These are phyloP conservation scores for Mortierella polycephala DNA, from an alignment of 371 early-diverging fungal genomes.

Conservation along the genomic window DNA sequence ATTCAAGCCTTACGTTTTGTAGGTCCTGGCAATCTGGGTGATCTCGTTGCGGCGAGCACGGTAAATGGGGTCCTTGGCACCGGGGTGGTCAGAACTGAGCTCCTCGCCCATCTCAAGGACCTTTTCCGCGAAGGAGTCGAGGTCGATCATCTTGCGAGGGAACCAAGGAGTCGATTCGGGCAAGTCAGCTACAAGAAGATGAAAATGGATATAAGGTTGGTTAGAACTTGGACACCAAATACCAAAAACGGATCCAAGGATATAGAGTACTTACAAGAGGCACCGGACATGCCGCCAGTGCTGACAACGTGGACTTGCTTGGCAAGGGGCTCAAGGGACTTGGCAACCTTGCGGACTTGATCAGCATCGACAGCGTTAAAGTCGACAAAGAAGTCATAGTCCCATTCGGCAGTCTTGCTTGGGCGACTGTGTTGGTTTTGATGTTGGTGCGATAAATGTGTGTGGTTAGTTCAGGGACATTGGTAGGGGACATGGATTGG, in stretches of 20 bases:
- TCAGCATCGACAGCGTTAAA: slow-evolving; percentile 70
- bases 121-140: slow-evolving; percentile 94
- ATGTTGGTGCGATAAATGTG: neutral
- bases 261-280: slow-evolving; percentile 15
- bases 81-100: slow-evolving; percentile 93
- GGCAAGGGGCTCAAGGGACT: slow-evolving; percentile 68
- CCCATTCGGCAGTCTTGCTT: slow-evolving; percentile 76
- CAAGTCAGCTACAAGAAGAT: slow-evolving; percentile 17
- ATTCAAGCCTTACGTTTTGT: slow-evolving; percentile 65
- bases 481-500: neutral
- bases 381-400: slow-evolving; percentile 95
- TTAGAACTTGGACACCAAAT: neutral
- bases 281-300: slow-evolving; percentile 29
- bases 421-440: slow-evolving; percentile 71
- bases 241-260: slow-evolving; percentile 7
- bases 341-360: slow-evolving; percentile 68
- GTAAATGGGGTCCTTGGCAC: slow-evolving; percentile 90
- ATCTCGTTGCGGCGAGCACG: slow-evolving; percentile 89
- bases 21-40: slow-evolving; percentile 85
- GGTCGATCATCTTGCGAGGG: slow-evolving; percentile 92
- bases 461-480: neutral
- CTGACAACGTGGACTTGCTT: slow-evolving; percentile 73
- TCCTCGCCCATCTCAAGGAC: slow-evolving; percentile 94
- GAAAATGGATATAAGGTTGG: neutral
- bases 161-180: slow-evolving; percentile 85